Conservation (phyloP, 345 rosid species). For the Salix brachista region DNA sequence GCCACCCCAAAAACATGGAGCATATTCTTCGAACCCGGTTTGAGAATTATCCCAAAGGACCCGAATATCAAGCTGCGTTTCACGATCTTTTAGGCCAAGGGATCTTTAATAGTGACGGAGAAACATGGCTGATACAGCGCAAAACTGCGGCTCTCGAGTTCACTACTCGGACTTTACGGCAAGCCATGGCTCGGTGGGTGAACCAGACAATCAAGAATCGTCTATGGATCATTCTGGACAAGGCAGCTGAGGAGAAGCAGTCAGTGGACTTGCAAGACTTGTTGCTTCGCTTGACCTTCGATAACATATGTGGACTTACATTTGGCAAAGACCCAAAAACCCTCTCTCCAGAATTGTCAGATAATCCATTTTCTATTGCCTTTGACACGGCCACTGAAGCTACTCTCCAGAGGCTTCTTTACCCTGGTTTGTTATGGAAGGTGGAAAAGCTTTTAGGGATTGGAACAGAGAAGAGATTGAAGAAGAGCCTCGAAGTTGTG, state of each 20-base stretch:
- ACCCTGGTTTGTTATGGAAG: constrained; percentile 70
- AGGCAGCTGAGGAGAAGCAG: constrained; percentile 35
- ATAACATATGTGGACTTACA: constrained; percentile 83
- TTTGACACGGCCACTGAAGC: constrained; percentile 87
- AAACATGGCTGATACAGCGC: constrained; percentile 86
- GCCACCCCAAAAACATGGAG: constrained; percentile 84
- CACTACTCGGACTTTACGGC: constrained; percentile 75
- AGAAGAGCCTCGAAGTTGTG: constrained; percentile 50
- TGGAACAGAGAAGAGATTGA: constrained; percentile 56
- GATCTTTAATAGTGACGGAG: constrained; percentile 88
- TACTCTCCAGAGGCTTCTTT: constrained; percentile 69
- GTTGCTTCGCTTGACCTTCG: constrained; percentile 80
- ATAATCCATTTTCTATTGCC: constrained; percentile 64
- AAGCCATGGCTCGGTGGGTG: constrained; percentile 97
- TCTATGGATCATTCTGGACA: constrained; percentile 67
- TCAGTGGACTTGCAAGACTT: constrained; percentile 78
- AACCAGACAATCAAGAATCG: constrained; percentile 77
- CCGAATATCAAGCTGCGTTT: constrained; percentile 69
- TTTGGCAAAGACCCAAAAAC: constrained; percentile 89
- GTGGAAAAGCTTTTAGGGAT: constrained; percentile 52
- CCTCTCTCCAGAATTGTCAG: constrained; percentile 62
- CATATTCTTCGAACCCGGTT: constrained; percentile 73
- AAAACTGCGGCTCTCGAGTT: constrained; percentile 92
- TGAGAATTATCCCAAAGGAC: constrained; percentile 92
- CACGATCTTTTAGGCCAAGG: constrained; percentile 86